Evolutionary conservation across 2,329 filamentous ascomycete species (phyloP).

Genomic region (Drechslerella dactyloides): DNA sequence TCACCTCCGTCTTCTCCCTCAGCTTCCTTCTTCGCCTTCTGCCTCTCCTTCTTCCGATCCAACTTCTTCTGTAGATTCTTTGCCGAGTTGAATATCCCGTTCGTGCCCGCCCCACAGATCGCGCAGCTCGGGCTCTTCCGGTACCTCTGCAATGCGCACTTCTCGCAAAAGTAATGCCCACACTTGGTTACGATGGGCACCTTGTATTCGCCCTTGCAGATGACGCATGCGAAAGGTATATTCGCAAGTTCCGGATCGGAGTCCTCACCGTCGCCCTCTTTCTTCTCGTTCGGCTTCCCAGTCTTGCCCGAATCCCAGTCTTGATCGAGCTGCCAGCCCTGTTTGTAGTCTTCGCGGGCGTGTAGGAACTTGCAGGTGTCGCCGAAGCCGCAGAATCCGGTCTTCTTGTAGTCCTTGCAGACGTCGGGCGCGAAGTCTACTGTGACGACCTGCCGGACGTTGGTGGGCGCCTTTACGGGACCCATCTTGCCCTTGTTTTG

Average conservation of each 20-base stretch:
- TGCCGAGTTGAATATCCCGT: conserved; percentile 86
- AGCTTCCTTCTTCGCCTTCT: conserved; percentile 65
- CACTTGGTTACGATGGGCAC: conserved; percentile 86
- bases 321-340: conserved; percentile 92
- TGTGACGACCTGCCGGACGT: conserved; percentile 86
- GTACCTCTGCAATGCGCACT: conserved; percentile 85
- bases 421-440: conserved; percentile 92
- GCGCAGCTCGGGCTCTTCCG: conserved; percentile 85
- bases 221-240: conserved; percentile 88
- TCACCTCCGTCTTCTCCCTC: conserved; percentile 52
- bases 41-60: conserved; percentile 72
- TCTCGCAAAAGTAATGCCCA: conserved; percentile 94
- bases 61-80: conserved; percentile 82
- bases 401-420: conserved; percentile 92
- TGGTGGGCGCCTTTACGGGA: conserved; percentile 84
- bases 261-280: conserved; percentile 61
- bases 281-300: conserved; percentile 62
- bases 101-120: conserved; percentile 81
- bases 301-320: conserved; percentile 91
- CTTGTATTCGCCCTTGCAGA: conserved; percentile 80
- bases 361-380: conserved; percentile 85
- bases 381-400: conserved; percentile 73
- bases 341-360: conserved; percentile 77
- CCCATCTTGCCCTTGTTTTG: conserved; percentile 71
- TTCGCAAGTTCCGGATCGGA: conserved; percentile 77